Base-by-base conservation (phyloP, 306 rosid species). In the Oemleria cerasiformis region DNA sequence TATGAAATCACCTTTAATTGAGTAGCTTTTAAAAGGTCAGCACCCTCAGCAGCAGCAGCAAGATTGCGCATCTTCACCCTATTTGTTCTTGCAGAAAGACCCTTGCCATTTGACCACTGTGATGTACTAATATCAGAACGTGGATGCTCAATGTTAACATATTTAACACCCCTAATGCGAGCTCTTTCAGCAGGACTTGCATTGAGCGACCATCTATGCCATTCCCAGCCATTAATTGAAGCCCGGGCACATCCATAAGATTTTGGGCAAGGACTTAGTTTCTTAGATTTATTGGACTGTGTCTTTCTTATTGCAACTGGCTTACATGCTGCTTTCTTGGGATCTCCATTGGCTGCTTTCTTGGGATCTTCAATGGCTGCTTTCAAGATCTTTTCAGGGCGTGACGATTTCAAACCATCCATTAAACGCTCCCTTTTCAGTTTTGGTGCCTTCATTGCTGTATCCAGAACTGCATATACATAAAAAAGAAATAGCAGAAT, bases 41-140 rank as follows among this genome's bases (percentile, higher is more conserved):
- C 99, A 78, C 99, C 96, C 55, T 94, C 99, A 25, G 95, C 95
- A 49, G 92, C 97, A 78, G 99, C 99, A 49, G 88, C 88, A 88
- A 94, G 99, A 80, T 75, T 94, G 44, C 99, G 96, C 81, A 91
- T 63, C 69, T 94, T 94, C 71, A 86, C 97, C 75, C 99, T 88
- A 76, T 94, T 94, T 67, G 99, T 91, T 84, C 99, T 88, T 42
- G 99, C 99, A 65, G 99, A 91, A 71, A 91, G 91, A 70, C 88
- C 95, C 88, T 94, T 94, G 66, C 88, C 79, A 83, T 88, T 94
- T 63, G 89, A 87, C 84, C 77, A 78, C 66, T 85, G 96, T 65
- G 86, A 78, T 53, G 82, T 68, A 80, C 70, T 85, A 74, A 82
- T 76, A 39, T 86, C 96, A 71, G 81, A 73, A 73, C 78, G 69